Evolutionary conservation across 2,329 filamentous ascomycete genomes (phyloP), one percentile per base, ranked within the genome.

Genomic region (Paracoccidioides lutzii): DNA sequence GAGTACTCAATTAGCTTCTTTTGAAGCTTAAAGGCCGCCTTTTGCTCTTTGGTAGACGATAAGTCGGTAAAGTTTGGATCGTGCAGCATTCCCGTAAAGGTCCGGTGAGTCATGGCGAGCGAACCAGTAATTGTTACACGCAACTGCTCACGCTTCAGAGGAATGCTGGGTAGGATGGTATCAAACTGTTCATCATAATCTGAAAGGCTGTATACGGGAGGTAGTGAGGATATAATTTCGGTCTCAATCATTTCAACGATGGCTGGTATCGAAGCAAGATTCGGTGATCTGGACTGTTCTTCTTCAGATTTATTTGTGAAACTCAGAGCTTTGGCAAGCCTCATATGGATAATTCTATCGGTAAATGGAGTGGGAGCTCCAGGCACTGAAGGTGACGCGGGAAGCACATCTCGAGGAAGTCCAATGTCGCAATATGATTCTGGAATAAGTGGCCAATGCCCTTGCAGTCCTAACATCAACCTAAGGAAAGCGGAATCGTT

Each of bases 301-400:
- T 52, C 50, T 52, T 43, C 37, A 32, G 22, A 8, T 3, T 9
- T 28, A 8, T n/a, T 42, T 15, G 2, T 10, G n/a, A 38, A 32
- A 5, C 14, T 33, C 3, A 41, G 50, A 6, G 42, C 12, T 33
- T 8, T 52, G 37, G 38, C 12, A 5, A 52, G 38, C 15, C n/a
- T 37, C 50, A 52, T 52, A 15, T 52, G 50, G 15, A 52, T 52
- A 42, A 52, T 52, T 52, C 50, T 41, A 52, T 52, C 28, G 22
- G 50, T 52, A 7, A 52, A 52, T 2, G 50, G 38, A 6, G 50
- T 52, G 4, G 50, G 50, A 5, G 50, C 50, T 12, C 50, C 50
- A 33, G 50, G 50, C 5, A 52, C 50, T 9, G 50, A 42, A 28
- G 50, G 50, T 33, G 38, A 12, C 10, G 50, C 50, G 42, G 38